A percentile compares a stretch with the other conserved stretches of the same genome.
Evolutionary conservation across 805 yeast species (phyloP).

Genomic region (Sugiyamaella boreocaroliniensis): DNA sequence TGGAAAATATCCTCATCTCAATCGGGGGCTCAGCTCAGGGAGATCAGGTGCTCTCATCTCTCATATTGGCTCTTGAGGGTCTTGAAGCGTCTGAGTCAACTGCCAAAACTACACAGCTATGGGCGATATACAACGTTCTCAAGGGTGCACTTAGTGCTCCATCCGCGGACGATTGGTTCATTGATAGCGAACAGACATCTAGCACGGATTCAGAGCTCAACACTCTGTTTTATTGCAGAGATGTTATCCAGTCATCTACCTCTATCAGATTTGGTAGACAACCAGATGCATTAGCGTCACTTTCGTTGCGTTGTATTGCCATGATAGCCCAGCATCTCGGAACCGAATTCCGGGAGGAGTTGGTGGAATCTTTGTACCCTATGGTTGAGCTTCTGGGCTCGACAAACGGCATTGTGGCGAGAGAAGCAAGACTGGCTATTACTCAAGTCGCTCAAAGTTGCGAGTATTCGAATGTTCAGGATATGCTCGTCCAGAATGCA

Average conservation of each 20-base stretch:
- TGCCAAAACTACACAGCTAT: background rate
- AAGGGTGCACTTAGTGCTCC: background rate
- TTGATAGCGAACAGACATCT: background rate
- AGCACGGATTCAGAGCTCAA: background rate
- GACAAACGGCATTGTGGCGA: conserved; percentile 38
- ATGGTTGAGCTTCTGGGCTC: conserved; percentile 68
- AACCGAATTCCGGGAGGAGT: conserved; percentile 42
- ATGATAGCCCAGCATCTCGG: conserved; percentile 23
- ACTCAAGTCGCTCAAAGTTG: conserved; percentile 44
- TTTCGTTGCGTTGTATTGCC: conserved; percentile 20
- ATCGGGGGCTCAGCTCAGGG: background rate
- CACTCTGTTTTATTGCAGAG: background rate
- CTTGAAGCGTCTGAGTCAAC: background rate
- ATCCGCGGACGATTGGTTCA: background rate
- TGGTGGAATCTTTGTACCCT: conserved; percentile 68
- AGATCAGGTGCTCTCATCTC: background rate
- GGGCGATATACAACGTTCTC: background rate
- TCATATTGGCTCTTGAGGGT: background rate
- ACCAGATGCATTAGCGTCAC: conserved; percentile 8
- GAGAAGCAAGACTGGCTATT: conserved; percentile 49
- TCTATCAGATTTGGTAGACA: conserved; percentile 1
- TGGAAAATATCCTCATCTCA: background rate
- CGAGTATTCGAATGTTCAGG: conserved; percentile 46
- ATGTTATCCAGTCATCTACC: background rate
- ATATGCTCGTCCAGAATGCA: conserved; percentile 55